Conservation (phyloP, 768 basidiomycete species). For the Tulasnella sp. region DNA sequence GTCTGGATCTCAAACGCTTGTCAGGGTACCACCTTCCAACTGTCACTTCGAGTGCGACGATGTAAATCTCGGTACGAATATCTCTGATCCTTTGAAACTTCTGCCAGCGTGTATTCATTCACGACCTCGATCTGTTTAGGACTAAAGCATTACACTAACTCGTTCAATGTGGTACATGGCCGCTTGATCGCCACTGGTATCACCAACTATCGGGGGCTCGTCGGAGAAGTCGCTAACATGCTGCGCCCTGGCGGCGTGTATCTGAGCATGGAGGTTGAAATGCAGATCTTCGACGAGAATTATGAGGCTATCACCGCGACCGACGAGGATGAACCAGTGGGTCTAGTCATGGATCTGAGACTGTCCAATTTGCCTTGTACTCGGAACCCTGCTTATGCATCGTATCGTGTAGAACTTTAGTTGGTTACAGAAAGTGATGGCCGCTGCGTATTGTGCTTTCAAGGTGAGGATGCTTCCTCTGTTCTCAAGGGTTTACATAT, state of each 20-base stretch:
- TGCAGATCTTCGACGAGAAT: background rate
- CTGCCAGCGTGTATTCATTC: too few relatives aligned
- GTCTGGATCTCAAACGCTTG: background rate
- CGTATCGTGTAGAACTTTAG: too few relatives aligned
- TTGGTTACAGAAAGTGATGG: too few relatives aligned
- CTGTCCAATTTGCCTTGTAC: too few relatives aligned
- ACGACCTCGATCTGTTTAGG: background rate
- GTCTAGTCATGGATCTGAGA: background rate
- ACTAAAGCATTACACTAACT: background rate
- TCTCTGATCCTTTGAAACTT: too few relatives aligned
- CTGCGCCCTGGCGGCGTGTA: constrained; percentile 6
- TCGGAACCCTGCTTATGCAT: too few relatives aligned
- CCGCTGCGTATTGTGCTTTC: background rate
- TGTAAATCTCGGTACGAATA: background rate
- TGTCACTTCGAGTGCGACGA: constrained; percentile 5
- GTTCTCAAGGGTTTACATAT: background rate
- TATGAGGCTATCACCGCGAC: background rate
- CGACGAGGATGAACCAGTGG: constrained; percentile 1
- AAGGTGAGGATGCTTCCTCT: background rate
- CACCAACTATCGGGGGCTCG: background rate
- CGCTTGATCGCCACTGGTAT: background rate
- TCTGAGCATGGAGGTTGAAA: constrained; percentile 3
- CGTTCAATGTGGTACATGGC: constrained; percentile 11
- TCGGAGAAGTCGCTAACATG: background rate
- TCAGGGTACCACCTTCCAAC: constrained; percentile 1